Evolutionary conservation across 441 rosid species (phyloP).

Genomic region (Rhodomyrtus psidioides): DNA sequence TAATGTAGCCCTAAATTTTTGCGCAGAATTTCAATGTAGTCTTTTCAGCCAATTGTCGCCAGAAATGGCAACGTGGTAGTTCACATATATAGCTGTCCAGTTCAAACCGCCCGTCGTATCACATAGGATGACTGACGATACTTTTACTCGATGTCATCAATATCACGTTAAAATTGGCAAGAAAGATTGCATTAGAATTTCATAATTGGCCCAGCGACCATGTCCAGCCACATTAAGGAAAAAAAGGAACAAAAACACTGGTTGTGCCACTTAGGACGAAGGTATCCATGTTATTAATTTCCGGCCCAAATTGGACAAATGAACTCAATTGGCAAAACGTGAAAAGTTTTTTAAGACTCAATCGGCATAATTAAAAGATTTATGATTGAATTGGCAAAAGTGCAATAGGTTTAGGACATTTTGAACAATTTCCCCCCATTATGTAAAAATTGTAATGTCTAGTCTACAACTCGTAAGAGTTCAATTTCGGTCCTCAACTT

Average conservation of each 20-base stretch:
- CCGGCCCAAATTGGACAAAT: no score
- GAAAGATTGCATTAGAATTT: not conserved
- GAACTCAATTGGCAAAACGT: not conserved
- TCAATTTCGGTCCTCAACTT: not conserved
- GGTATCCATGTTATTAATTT: no score
- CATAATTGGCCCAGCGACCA: not conserved
- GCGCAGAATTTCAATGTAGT: not conserved
- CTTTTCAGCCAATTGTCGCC: rapidly evolving
- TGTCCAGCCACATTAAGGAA: no score
- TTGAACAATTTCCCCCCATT: no score
- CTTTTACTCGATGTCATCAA: rapidly evolving
- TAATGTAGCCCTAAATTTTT: not conserved
- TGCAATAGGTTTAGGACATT: no score
- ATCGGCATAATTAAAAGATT: not conserved
- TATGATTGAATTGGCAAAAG: rapidly evolving
- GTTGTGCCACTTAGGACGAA: no score
- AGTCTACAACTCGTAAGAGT: not conserved
- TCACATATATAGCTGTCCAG: not conserved
- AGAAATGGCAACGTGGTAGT: rapidly evolving
- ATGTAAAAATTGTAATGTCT: no score
- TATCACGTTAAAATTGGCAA: not conserved
- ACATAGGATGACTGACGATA: rapidly evolving
- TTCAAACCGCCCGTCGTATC: rapidly evolving
- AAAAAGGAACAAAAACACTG: no score
- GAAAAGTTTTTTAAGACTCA: not conserved